These are phyloP conservation scores for Phialophora verrucosa DNA, from an alignment of 2,329 filamentous ascomycete species.

Conservation along the genomic window DNA sequence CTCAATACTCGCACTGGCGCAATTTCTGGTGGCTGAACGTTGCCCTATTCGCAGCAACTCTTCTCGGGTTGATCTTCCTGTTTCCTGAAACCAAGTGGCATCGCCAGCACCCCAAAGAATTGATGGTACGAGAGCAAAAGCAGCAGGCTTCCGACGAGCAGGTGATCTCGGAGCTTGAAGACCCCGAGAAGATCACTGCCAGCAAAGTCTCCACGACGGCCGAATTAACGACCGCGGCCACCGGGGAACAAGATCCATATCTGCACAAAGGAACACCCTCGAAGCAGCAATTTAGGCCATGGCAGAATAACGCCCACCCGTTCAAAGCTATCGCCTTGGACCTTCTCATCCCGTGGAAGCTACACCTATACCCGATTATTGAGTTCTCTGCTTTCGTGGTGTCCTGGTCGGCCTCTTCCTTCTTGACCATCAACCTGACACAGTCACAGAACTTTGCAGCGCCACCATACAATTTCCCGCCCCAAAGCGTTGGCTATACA, in stretches of 20 bases:
- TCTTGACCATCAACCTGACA: conserved; percentile 65
- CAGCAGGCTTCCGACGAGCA: not conserved
- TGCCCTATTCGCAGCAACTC: conserved; percentile 3
- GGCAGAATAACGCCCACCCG: conserved; percentile 8
- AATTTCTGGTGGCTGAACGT: conserved; percentile 55
- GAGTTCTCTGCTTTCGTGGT: conserved; percentile 17
- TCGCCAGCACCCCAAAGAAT: conserved; percentile 19
- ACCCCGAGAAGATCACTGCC: not conserved
- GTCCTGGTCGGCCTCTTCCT: conserved; percentile 16
- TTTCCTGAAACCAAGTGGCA: conserved; percentile 28
- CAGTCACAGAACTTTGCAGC: conserved; percentile 59
- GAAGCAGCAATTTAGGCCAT: conserved; percentile 12
- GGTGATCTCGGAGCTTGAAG: not conserved
- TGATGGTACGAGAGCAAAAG: not conserved
- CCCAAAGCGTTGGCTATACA: conserved; percentile 58
- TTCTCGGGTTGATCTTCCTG: conserved; percentile 20
- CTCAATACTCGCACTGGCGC: conserved; percentile 8
- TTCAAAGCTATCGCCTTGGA: conserved; percentile 49
- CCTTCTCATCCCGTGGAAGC: conserved; percentile 10
- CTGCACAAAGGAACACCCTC: conserved; percentile 8
- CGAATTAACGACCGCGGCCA: not conserved
- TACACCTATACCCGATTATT: conserved; percentile 62
- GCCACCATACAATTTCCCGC: conserved; percentile 60
- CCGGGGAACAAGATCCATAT: conserved; percentile 7
- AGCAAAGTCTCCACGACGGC: not conserved